phyloP scores from a whole-genome alignment of 2,329 filamentous ascomycete genomes.

The Coniochaeta hoffmannii region DNA sequence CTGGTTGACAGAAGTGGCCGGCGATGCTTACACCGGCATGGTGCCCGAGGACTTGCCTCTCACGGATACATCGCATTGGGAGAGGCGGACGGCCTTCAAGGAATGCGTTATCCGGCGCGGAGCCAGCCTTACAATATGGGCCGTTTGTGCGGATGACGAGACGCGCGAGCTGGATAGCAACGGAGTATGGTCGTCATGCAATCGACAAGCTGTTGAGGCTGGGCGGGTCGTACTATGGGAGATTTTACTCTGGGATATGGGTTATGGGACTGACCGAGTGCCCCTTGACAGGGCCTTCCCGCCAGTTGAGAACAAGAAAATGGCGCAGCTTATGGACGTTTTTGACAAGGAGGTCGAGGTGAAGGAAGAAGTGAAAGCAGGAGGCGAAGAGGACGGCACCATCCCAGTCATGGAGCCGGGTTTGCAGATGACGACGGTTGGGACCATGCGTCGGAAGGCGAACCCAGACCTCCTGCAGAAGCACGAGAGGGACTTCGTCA shows the following conservation, averaged over 20 bases:
- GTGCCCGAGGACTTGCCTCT: not conserved
- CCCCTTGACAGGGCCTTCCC: not conserved
- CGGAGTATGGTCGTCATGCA: too few relatives aligned
- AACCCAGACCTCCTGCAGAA: not conserved
- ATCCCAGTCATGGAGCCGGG: not conserved
- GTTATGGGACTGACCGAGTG: not conserved
- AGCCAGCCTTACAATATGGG: not conserved
- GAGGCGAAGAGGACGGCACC: not conserved
- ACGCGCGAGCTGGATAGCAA: not conserved
- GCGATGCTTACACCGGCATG: not conserved
- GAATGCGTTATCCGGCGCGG: not conserved
- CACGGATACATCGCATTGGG: not conserved
- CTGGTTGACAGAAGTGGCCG: not conserved
- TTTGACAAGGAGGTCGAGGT: not conserved
- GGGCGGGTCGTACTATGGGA: not conserved
- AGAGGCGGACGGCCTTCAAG: not conserved
- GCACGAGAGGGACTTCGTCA: not conserved
- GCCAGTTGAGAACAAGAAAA: not conserved
- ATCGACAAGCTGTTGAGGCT: not conserved
- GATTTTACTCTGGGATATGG: not conserved
- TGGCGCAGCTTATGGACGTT: not conserved
- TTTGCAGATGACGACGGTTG: not conserved
- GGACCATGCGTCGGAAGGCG: not conserved
- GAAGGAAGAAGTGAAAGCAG: not conserved
- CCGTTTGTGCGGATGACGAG: not conserved